Conservation (phyloP, 139 green algal genomes). For the Trebouxia sp. region DNA sequence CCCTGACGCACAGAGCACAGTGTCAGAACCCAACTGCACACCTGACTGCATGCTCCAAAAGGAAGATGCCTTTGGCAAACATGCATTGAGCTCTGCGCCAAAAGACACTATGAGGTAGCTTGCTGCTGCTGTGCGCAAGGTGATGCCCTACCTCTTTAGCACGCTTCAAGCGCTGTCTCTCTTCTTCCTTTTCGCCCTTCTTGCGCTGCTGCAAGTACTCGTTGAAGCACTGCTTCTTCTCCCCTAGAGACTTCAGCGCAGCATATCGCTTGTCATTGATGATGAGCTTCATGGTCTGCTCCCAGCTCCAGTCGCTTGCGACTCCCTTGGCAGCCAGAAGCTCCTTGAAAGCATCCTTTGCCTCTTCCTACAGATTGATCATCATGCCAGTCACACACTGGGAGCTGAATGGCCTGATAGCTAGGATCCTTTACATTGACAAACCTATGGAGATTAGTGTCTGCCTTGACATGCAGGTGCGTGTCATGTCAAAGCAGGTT, state of each 20-base stretch:
- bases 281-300: constrained; percentile 77
- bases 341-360: constrained; percentile 92
- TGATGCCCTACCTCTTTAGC: constrained; percentile 23
- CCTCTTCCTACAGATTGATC: constrained; percentile 65
- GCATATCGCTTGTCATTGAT: constrained; percentile 76
- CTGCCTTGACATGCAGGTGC: no score
- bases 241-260: constrained; percentile 85
- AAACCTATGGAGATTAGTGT: no score
- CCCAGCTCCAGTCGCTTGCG: constrained; percentile 73
- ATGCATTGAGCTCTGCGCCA: no score
- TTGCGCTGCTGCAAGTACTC: constrained; percentile 78
- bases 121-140: no score
- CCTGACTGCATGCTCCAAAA: no score
- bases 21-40: no score
- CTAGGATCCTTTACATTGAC: not conserved
- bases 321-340: constrained; percentile 72
- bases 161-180: constrained; percentile 41
- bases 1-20: no score
- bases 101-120: no score
- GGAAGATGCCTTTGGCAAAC: no score
- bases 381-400: not conserved
- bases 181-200: constrained; percentile 83
- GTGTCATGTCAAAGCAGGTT: no score
- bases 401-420: not conserved
- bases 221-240: constrained; percentile 92